Evolutionary conservation across 495 filamentous ascomycete genomes (phyloP).

Genomic region (Terfezia claveryi): DNA sequence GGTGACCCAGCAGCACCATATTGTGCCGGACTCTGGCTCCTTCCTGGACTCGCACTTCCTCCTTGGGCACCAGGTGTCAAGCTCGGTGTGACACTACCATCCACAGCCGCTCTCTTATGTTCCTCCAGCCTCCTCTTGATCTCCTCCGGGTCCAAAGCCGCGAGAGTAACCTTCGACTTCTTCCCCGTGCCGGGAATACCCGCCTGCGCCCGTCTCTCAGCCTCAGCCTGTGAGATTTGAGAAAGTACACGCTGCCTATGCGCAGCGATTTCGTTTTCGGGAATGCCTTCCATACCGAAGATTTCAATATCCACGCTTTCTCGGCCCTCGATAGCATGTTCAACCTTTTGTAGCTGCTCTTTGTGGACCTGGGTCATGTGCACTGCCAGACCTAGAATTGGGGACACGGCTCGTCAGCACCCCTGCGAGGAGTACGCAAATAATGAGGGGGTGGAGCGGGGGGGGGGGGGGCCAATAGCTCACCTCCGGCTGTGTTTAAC

Average conservation of each 20-base stretch:
- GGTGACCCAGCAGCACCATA: constrained; percentile 13
- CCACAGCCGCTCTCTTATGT: constrained; percentile 30
- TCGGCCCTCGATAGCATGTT: constrained; percentile 74
- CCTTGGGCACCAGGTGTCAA: constrained; percentile 1
- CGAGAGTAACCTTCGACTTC: constrained; percentile 52
- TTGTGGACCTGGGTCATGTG: constrained; percentile 99
- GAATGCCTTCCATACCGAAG: constrained; percentile 94
- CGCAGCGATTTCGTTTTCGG: constrained; percentile 54
- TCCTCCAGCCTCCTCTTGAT: constrained; percentile 65
- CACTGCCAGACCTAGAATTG: constrained; percentile 52
- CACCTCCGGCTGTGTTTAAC: constrained; percentile 87
- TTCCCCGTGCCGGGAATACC: constrained; percentile 30
- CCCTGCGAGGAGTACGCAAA: background rate
- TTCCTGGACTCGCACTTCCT: constrained; percentile 10
- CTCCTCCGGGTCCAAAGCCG: constrained; percentile 35
- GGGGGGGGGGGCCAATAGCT: constrained; percentile 9
- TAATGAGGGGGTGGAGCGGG: background rate
- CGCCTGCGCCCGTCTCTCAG: constrained; percentile 44
- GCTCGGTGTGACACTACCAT: constrained; percentile 5
- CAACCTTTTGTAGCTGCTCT: constrained; percentile 60
- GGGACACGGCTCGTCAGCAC: too few relatives aligned
- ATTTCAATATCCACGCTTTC: constrained; percentile 76
- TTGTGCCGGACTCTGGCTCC: constrained; percentile 16
- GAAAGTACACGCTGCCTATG: constrained; percentile 69
- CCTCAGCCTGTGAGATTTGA: constrained; percentile 65